Base-by-base conservation (phyloP, 164 flowering plant genomes). In the Umbellularia californica region DNA sequence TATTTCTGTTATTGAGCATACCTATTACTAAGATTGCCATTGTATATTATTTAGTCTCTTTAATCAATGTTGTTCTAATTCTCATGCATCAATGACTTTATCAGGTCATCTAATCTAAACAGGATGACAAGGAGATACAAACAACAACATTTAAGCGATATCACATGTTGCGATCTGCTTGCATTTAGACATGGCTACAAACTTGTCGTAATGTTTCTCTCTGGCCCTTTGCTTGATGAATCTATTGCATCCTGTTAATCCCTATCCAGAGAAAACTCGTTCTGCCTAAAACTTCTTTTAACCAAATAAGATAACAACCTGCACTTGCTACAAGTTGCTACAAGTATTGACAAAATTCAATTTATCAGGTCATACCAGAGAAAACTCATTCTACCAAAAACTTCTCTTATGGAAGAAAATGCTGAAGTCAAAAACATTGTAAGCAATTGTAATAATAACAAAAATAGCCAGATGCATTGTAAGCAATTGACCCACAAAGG, bases 71-170 rank as follows among this genome's bases (percentile, higher is more conserved):
- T 9, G 23, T 66, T 68, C 51, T 71, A 69, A 55, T 75, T 62
- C 30, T 76, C 58, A 62, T 63, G 64, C 69, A 70, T 58, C 58
- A 70, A 77, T 83, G 77, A 83, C 75, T 69, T 76, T 64, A 55
- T 78, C 71, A 60, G 79, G 72, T 74, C 71, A 52, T 70, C 52
- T 78, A 47, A 77, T 79, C 70, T 78, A 23, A 80, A 83, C 89
- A 95, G 99, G 99, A 95, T 80, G 99, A 95, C 85, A 90, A 93
- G 86, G 92, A 88, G 81, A 83, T 93, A 71, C 92, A 88, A 75
- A 90, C 89, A 87, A 84, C 88, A 33, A 97, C 98, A 76, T 60
- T 86, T 70, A 89, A 79, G 81, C 94, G 87, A 75, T 82, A 78
- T 74, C 92, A 93, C 28, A 84, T 83, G 10, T 69, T 95, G 88